Conservation (phyloP, 176 grass and related monocot species). For the Oryza rufipogon region DNA sequence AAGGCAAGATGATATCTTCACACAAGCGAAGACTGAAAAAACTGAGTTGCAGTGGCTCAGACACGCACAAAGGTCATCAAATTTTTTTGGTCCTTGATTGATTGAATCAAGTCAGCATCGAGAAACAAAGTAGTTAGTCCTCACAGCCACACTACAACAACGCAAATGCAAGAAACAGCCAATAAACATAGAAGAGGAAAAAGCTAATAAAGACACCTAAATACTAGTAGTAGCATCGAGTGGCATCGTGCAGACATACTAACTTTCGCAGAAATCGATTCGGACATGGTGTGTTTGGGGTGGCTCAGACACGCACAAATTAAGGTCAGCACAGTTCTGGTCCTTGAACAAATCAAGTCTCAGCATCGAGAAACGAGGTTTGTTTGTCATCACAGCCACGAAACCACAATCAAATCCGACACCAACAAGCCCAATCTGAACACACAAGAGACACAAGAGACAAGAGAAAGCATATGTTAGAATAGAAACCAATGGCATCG, state of each 20-base stretch:
- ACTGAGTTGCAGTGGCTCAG: constrained; percentile 32
- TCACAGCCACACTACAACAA: constrained; percentile 44
- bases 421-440: neutral
- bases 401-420: neutral
- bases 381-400: constrained; percentile 54
- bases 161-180: neutral
- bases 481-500: constrained; percentile 5
- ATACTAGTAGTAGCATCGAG: neutral
- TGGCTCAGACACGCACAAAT: constrained; percentile 58
- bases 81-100: constrained; percentile 31
- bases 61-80: constrained; percentile 58
- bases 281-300: neutral
- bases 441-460: neutral
- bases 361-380: constrained; percentile 57
- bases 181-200: neutral
- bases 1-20: neutral
- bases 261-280: neutral
- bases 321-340: constrained; percentile 49
- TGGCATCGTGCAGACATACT: neutral
- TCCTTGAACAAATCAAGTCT: constrained; percentile 40
- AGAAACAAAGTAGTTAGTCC: constrained; percentile 48
- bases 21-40: neutral
- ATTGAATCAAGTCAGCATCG: constrained; percentile 53
- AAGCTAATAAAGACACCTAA: neutral
- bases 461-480: neutral